phyloP scores from a whole-genome alignment of 2,329 filamentous ascomycete genomes.

The Claviceps lovelessii region DNA sequence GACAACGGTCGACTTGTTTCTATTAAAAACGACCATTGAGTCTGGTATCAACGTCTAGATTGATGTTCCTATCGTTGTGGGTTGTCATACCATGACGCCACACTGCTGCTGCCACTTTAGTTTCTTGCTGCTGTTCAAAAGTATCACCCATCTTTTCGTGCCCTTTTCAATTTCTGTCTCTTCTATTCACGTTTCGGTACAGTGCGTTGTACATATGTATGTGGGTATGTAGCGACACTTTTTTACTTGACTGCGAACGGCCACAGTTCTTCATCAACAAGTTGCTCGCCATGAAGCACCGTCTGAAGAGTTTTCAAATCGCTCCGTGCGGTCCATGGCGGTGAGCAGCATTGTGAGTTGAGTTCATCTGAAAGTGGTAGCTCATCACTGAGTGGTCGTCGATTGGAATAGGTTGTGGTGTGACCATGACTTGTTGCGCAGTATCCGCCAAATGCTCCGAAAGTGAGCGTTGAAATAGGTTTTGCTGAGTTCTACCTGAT shows the following conservation, averaged over 20 bases:
- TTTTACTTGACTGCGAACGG: not conserved
- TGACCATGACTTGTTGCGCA: constrained; percentile 8
- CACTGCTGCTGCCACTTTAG: too few species aligned
- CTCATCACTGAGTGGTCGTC: constrained; percentile 11
- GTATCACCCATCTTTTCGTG: too few species aligned
- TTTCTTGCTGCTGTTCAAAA: not conserved
- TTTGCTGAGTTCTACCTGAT: not conserved
- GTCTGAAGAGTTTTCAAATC: constrained; percentile 10
- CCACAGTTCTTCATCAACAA: not conserved
- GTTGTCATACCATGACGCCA: too few species aligned
- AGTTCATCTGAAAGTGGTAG: constrained; percentile 14
- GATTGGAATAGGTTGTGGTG: constrained; percentile 10
- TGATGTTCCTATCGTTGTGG: not conserved
- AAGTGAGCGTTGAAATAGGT: constrained; percentile 8
- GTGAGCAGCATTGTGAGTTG: constrained; percentile 10
- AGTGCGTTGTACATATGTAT: not conserved
- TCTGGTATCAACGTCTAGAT: too few species aligned
- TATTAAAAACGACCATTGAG: not conserved
- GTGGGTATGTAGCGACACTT: not conserved
- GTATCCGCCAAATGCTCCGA: constrained; percentile 13
- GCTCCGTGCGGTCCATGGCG: constrained; percentile 9
- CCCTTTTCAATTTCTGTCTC: not conserved
- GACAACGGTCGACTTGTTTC: not conserved
- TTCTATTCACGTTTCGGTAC: not conserved
- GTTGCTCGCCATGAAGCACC: not conserved